A percentile compares a stretch with the other conserved stretches of the same genome.
phyloP scores from a whole-genome alignment of 495 filamentous ascomycete species.

The Neurospora sp. region DNA sequence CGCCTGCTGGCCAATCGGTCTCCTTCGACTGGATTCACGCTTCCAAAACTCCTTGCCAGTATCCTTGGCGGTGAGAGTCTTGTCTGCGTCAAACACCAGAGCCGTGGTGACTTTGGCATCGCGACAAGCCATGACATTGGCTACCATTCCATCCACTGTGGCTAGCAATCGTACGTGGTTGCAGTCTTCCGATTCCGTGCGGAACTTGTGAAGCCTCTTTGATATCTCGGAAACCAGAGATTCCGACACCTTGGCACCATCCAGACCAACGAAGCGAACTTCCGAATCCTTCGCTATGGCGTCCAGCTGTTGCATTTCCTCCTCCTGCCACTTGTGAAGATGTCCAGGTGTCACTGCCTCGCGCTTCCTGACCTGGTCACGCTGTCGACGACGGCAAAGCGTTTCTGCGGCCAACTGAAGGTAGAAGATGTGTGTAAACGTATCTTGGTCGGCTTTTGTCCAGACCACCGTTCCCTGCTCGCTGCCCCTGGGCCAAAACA shows the following conservation, averaged over 20 bases:
- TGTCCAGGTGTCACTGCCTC: conserved; percentile 25
- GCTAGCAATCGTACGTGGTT: conserved; percentile 19
- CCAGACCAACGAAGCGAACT: conserved; percentile 38
- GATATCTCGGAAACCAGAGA: conserved; percentile 12
- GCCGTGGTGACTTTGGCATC: conserved; percentile 19
- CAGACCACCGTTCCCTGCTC: conserved; percentile 22
- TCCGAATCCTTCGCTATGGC: conserved; percentile 34
- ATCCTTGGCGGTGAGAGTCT: conserved; percentile 45
- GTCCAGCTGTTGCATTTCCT: conserved; percentile 40
- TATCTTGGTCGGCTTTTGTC: conserved; percentile 38
- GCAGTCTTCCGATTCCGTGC: conserved; percentile 25
- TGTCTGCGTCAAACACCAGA: conserved; percentile 50
- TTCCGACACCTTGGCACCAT: not conserved
- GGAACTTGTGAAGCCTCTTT: conserved; percentile 30
- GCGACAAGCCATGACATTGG: not conserved
- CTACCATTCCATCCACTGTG: conserved; percentile 31
- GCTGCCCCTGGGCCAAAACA: conserved; percentile 45
- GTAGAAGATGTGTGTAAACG: conserved; percentile 54
- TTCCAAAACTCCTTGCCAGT: conserved; percentile 47
- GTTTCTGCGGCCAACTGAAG: conserved; percentile 33
- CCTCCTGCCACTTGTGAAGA: conserved; percentile 42
- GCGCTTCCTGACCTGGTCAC: conserved; percentile 33
- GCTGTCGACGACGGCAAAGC: conserved; percentile 23
- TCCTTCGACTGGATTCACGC: not conserved
- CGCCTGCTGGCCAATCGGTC: not conserved